Conservation (phyloP, 768 basidiomycete genomes). For the Tylopilus plumbeoviolaceoides region DNA sequence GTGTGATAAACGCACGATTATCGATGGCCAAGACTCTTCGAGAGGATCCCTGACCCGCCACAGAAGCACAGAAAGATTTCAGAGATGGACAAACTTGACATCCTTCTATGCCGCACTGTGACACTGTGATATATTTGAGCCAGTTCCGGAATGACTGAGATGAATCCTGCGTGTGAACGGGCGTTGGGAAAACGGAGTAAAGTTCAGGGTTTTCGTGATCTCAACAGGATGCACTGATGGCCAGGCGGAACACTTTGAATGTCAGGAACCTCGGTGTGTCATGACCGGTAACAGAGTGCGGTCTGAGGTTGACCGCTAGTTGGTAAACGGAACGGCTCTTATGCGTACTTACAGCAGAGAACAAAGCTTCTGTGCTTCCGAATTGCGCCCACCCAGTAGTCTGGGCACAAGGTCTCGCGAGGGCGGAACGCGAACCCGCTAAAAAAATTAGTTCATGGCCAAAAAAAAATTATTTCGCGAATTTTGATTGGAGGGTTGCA, state of each 20-base stretch:
- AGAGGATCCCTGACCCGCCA: conserved; percentile 19
- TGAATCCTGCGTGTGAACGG: conserved; percentile 17
- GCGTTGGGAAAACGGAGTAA: conserved; percentile 8
- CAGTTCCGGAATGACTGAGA: conserved; percentile 10
- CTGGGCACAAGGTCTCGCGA: neutral
- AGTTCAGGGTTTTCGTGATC: conserved; percentile 17
- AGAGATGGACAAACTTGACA: conserved; percentile 18
- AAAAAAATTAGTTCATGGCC: conserved; percentile 9
- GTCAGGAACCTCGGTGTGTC: neutral
- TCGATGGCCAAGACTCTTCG: conserved; percentile 22
- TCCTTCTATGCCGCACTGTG: conserved; percentile 17
- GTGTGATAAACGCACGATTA: conserved; percentile 23
- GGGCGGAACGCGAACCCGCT: conserved; percentile 8
- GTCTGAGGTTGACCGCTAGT: neutral
- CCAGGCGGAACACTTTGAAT: neutral
- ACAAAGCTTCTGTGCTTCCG: conserved; percentile 2
- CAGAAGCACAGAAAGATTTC: conserved; percentile 24
- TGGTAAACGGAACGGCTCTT: neutral
- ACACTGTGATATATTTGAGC: conserved; percentile 17
- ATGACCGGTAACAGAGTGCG: neutral
- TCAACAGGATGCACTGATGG: conserved; percentile 2
- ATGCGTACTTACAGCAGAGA: neutral
- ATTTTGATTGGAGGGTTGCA: conserved; percentile 2
- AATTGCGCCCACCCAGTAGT: conserved; percentile 1
- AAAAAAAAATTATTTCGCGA: conserved; percentile 6